phyloP scores from a whole-genome alignment of 257 asterid genomes.

The Solanum corneliomulleri region DNA sequence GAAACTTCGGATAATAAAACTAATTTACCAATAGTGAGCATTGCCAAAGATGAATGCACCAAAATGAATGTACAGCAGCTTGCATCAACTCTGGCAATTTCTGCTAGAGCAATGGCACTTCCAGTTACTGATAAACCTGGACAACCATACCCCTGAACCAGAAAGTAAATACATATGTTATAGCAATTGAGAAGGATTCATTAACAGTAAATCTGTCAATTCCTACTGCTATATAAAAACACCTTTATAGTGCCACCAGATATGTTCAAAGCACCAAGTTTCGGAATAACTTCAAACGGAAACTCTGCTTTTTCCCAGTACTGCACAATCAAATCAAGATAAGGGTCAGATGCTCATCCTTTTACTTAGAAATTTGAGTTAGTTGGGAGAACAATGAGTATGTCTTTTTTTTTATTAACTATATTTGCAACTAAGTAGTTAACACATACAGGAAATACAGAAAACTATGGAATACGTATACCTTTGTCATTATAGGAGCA shows the following conservation, averaged over 20 bases:
- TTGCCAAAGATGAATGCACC: slow-evolving; percentile 90
- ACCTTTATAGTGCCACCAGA: slow-evolving; percentile 96
- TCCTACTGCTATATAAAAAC: background rate
- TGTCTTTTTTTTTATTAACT: background rate
- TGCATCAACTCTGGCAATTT: slow-evolving; percentile 95
- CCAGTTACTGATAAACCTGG: slow-evolving; percentile 76
- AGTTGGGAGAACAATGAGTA: background rate
- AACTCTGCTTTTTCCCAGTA: slow-evolving; percentile 98
- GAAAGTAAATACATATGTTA: background rate
- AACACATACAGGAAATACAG: background rate
- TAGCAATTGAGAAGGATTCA: background rate
- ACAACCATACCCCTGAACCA: slow-evolving; percentile 82
- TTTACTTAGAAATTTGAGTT: background rate
- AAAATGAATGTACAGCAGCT: slow-evolving; percentile 84
- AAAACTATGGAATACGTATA: slow-evolving; percentile 10
- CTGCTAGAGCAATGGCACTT: slow-evolving; percentile 74
- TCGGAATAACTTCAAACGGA: slow-evolving; percentile 87
- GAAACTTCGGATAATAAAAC: background rate
- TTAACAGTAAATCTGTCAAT: background rate
- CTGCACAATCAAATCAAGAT: slow-evolving; percentile 24
- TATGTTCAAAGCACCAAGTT: slow-evolving; percentile 63
- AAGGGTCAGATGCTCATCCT: background rate
- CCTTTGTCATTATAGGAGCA: slow-evolving; percentile 95
- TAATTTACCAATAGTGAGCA: slow-evolving; percentile 76
- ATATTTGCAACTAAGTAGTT: background rate